Base-by-base conservation (phyloP, 2,329 filamentous ascomycete species). In the Trichoderma sp. region DNA sequence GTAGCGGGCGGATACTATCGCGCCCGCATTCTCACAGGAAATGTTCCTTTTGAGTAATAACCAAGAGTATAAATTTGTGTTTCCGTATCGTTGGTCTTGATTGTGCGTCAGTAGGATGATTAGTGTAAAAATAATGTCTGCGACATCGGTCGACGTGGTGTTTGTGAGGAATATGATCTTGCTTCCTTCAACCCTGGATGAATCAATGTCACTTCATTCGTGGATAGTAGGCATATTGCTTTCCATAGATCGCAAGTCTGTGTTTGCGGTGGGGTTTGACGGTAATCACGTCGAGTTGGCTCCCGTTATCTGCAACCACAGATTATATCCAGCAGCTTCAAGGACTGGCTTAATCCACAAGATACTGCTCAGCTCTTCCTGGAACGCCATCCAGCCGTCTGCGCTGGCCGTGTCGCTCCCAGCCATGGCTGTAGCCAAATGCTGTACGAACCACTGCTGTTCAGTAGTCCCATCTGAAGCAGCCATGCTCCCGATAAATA, bases 371-470 rank as follows among this genome's bases (percentile, higher is more conserved):
- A 66, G 39, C 21, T 59, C 64, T 4, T 30, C 28, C 13, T 59
- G 64, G 1, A 66, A 16, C 8, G 39, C 18, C 16, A n/a, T 51
- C 64, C 64, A 66, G 21, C 30, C 28, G 1, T 37, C 54, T 28
- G 49, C 30, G 16, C 54, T 18, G 8, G 14, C 4, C 28, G 58
- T 51, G 5, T 51, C 24, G 26, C 7, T 58, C 39, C 58, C 39
- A 11, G 54, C 13, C 5, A 14, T 14, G 30, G 64, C 26, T 8
- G 21, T 11, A 7, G 64, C 64, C 2, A 37, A 13, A 7, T 39
- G 28, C 10, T 66, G 64, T 7, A 59, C 7, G 28, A 66, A 66
- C 54, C 54, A 59, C 10, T 51, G 37, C 39, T 66, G 37, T 26
- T 66, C 64, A 10, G 10, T 2, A 14, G 64, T 49, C 16, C 54